Base-by-base conservation (phyloP, 2,329 filamentous ascomycete genomes). In the Teratosphaeria nubilosa region DNA sequence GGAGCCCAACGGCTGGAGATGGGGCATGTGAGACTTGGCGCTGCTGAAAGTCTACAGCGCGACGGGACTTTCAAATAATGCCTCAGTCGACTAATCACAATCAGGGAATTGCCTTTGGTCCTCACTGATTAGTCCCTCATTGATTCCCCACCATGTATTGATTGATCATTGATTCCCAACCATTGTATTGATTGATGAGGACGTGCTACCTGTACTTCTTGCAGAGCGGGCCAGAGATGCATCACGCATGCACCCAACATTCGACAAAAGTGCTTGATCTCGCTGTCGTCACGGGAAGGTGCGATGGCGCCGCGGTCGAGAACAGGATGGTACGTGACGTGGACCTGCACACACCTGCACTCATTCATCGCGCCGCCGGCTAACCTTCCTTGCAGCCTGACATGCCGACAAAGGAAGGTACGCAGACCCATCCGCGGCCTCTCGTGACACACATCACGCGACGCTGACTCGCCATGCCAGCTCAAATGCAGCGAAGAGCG, bases 401-500 rank as follows among this genome's bases (percentile, higher is more conserved):
- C 69, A 53, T 71, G 69, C 65, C 68, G 68, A 37, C 66, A 68
- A 59, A 62, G 69, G 60, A 70, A 70, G 64, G 68, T 69, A 64
- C 32, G 58, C 30, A 53, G 25, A 16, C 30, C 22, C 24, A 22
- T 57, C 53, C n/a, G n/a, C n/a, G n/a, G 24, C 50, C 9, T 24
- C 2, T 52, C 30, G n/a, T 24, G 37, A 45, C 6, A 45, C 37
- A 45, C 13, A 11, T 45, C n/a, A 25, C 55, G 11, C 51, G 20
- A 41, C 41, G 57, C 61, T 53, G 13, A 58, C 25, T 32, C 41
- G 20, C 16, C 14, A 14, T 22, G 27, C 2, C 56, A 86, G 76
- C 76, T 86, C 62, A 86, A 86, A 75, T 86, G 83, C 71, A 81
- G 84, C 65, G 83, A 86, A 70, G 77, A 78, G 68, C 82, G 81